Evolutionary conservation across 768 basidiomycete genomes (phyloP).

Genomic region (Phlebiopsis flavidoalba): DNA sequence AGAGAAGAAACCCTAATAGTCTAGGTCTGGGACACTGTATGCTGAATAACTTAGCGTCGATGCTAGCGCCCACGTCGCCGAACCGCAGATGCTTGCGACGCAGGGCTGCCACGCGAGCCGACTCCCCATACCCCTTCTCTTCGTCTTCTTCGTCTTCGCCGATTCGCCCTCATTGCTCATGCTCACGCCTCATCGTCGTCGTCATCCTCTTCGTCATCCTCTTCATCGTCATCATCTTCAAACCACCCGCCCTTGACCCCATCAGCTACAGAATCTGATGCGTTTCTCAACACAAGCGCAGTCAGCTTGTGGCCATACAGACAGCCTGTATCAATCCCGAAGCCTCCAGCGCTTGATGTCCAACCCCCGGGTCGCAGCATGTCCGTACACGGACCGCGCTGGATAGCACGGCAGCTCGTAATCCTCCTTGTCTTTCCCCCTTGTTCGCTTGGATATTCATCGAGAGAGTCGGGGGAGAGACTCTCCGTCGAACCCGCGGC

Average conservation of each 20-base stretch:
- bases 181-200: slow-evolving; percentile 16
- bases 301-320: slow-evolving; percentile 63
- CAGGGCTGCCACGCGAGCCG: neutral
- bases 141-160: slow-evolving; percentile 16
- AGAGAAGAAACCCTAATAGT: neutral
- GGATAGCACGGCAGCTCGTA: slow-evolving; percentile 57
- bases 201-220: slow-evolving; percentile 17
- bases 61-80: slow-evolving; percentile 48
- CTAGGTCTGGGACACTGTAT: slow-evolving; percentile 36
- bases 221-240: slow-evolving; percentile 14
- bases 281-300: slow-evolving; percentile 55
- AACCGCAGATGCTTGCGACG: slow-evolving; percentile 36
- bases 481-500: slow-evolving; percentile 35
- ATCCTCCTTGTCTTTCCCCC: slow-evolving; percentile 17
- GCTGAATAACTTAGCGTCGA: slow-evolving; percentile 36
- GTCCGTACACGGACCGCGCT: slow-evolving; percentile 81
- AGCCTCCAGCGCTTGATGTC: slow-evolving; percentile 78
- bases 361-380: slow-evolving; percentile 73
- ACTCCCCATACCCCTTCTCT: slow-evolving; percentile 16
- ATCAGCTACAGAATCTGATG: slow-evolving; percentile 12
- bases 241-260: slow-evolving; percentile 1
- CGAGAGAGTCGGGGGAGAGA: neutral
- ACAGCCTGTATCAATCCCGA: slow-evolving; percentile 87
- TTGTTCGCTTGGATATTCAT: slow-evolving; percentile 2
- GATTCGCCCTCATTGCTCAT: slow-evolving; percentile 16